Evolutionary conservation across 306 rosid species (phyloP).

Genomic region (Cicer yamashitae): DNA sequence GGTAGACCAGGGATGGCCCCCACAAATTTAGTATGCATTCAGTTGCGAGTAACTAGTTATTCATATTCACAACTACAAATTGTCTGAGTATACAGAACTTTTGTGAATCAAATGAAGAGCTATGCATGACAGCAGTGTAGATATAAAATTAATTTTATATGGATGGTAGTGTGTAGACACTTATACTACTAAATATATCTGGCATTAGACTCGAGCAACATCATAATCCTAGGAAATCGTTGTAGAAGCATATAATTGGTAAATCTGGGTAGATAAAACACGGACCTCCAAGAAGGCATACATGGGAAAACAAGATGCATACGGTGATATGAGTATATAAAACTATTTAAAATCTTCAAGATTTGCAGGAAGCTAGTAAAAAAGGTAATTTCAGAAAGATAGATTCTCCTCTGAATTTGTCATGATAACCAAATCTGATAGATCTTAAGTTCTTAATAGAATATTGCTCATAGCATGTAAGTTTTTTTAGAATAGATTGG

Average conservation of each 20-base stretch:
- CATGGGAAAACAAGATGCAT: slow-evolving; percentile 1
- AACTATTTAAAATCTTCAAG: slow-evolving; percentile 22
- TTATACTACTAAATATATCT: neutral
- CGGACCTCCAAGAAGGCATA: slow-evolving; percentile 22
- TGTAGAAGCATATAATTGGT: slow-evolving; percentile 34
- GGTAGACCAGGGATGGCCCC: slow-evolving; percentile 28
- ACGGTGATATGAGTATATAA: neutral
- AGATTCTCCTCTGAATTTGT: neutral
- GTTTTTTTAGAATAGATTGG: slow-evolving; percentile 1
- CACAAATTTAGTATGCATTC: slow-evolving; percentile 18
- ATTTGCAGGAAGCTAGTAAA: neutral
- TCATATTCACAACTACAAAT: slow-evolving; percentile 16
- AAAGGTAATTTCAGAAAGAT: slow-evolving; percentile 23
- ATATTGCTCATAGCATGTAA: neutral
- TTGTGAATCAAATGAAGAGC: slow-evolving; percentile 10
- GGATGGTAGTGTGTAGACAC: slow-evolving; percentile 1
- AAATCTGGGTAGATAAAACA: slow-evolving; percentile 34
- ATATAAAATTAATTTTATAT: slow-evolving; percentile 11
- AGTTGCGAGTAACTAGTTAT: slow-evolving; percentile 15
- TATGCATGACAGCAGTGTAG: neutral
- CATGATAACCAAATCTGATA: slow-evolving; percentile 12
- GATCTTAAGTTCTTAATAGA: slow-evolving; percentile 19
- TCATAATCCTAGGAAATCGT: slow-evolving; percentile 21
- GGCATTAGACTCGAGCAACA: slow-evolving; percentile 28
- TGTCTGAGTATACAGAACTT: slow-evolving; percentile 4